A percentile compares a stretch with the other conserved stretches of the same genome.
phyloP scores from a whole-genome alignment of 2,329 filamentous ascomycete species.

The Xylaria sp. region DNA sequence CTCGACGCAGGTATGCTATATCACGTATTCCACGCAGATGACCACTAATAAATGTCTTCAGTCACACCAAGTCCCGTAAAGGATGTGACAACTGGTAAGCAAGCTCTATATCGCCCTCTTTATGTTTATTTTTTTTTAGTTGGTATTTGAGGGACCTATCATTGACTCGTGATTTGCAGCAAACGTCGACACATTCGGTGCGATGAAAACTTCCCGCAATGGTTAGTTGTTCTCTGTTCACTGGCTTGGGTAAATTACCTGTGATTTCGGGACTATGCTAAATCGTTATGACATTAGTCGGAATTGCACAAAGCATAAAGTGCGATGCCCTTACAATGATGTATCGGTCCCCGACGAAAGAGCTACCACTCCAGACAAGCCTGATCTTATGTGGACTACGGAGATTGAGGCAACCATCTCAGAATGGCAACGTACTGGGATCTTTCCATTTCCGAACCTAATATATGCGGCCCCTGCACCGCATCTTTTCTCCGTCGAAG shows the following conservation, averaged over 20 bases:
- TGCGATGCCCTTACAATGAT: conserved; percentile 97
- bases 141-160: background rate
- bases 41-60: conserved; percentile 48
- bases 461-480: conserved; percentile 78
- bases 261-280: conserved; percentile 1
- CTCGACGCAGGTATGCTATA: conserved; percentile 65
- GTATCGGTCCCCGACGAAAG: conserved; percentile 70
- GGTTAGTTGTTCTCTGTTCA: conserved; percentile 74
- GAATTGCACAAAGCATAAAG: conserved; percentile 99
- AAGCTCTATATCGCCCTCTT: conserved; percentile 4
- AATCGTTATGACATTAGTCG: conserved; percentile 60
- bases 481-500: conserved; percentile 73
- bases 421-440: conserved; percentile 81
- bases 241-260: conserved; percentile 23
- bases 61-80: conserved; percentile 98
- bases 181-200: conserved; percentile 97
- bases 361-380: conserved; percentile 65
- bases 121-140: too few relatives aligned
- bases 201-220: conserved; percentile 97
- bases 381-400: conserved; percentile 82
- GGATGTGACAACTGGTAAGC: conserved; percentile 89
- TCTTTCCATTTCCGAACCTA: conserved; percentile 84
- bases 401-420: conserved; percentile 82
- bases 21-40: background rate
- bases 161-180: conserved; percentile 46